These are phyloP conservation scores for Globisporangium cystogenes DNA, from an alignment of 352 stramenopile genomes.

Conservation along the genomic window DNA sequence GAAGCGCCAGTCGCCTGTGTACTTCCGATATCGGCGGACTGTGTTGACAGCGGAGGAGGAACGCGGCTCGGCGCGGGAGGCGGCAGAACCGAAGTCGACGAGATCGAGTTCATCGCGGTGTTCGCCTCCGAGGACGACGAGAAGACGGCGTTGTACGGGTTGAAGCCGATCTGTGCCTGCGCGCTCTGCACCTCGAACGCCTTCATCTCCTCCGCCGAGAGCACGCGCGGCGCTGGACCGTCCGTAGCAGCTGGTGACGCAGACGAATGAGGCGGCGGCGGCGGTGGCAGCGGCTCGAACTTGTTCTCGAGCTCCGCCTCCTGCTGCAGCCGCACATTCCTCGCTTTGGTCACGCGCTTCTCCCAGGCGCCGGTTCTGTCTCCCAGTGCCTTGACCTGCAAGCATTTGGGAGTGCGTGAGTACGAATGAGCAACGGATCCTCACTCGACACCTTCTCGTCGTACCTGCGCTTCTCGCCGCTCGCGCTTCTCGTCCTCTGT, in stretches of 20 bases:
- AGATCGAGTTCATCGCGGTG: slow-evolving; percentile 49
- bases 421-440: too few species aligned
- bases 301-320: slow-evolving; percentile 42
- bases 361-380: slow-evolving; percentile 59
- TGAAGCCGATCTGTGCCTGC: slow-evolving; percentile 62
- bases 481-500: slow-evolving; percentile 49
- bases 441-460: not conserved
- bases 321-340: slow-evolving; percentile 41
- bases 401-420: too few species aligned
- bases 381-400: slow-evolving; percentile 50
- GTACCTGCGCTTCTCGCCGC: slow-evolving; percentile 63
- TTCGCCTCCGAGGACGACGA: slow-evolving; percentile 53
- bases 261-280: slow-evolving; percentile 8
- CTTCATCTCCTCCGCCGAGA: slow-evolving; percentile 65
- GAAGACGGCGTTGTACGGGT: slow-evolving; percentile 64
- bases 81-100: slow-evolving; percentile 7
- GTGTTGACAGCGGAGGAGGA: not conserved
- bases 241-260: slow-evolving; percentile 6
- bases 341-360: slow-evolving; percentile 53
- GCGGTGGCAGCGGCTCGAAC: slow-evolving; percentile 21
- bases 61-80: slow-evolving; percentile 15
- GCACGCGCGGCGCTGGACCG: slow-evolving; percentile 17
- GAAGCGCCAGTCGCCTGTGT: slow-evolving; percentile 1
- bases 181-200: slow-evolving; percentile 46
- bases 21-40: not conserved